Evolutionary conservation across 495 filamentous ascomycete genomes (phyloP), one percentile per base, ranked within the genome.

Genomic region (Podospora pseudocomata): DNA sequence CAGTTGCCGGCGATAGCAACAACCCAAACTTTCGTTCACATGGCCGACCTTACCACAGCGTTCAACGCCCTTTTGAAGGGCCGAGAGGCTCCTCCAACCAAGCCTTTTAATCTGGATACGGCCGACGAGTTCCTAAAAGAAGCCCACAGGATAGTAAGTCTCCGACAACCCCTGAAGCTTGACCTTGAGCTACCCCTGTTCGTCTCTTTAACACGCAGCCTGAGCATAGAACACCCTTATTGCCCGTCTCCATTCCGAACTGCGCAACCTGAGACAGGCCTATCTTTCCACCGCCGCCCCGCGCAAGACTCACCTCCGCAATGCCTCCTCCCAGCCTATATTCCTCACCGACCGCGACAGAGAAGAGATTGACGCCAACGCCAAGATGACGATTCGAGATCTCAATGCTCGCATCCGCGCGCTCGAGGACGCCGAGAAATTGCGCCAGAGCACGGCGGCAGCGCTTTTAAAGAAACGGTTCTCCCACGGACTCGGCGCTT

Each of bases 111-210:
- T 44, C 62, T 77, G 5, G 77, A 85, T 49, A 80, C 79, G 54
- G 81, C 91, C 63, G 92, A 97, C 76, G 91, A 92, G 80, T 99
- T 98, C 76, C 84, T 99, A 39, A 94, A 95, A 79, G 96, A 98
- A 82, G 95, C 95, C 60, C 92, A 97, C 80, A 86, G 89, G 79
- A 99, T 99, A 73, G 95, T 96, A 80, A 74, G 88, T 65, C 54
- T 67, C 68, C 39, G 30, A 49, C 39, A 49, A 16, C 39, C 39
- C 39, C 39, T 11, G 7, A 11, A 49, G 39, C 39, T 49, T 49
- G 6, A 32, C 39, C 39, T 13, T 11, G 2, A 11, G 39, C 55
- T 61, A 68, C 27, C 64, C 30, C 26, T 56, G 2, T n/a, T 13
- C 30, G 20, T 30, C 13, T 28, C 13, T 20, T 32, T 26, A 23